Base-by-base conservation (phyloP, 495 filamentous ascomycete genomes). In the Penicillium robsamsonii region DNA sequence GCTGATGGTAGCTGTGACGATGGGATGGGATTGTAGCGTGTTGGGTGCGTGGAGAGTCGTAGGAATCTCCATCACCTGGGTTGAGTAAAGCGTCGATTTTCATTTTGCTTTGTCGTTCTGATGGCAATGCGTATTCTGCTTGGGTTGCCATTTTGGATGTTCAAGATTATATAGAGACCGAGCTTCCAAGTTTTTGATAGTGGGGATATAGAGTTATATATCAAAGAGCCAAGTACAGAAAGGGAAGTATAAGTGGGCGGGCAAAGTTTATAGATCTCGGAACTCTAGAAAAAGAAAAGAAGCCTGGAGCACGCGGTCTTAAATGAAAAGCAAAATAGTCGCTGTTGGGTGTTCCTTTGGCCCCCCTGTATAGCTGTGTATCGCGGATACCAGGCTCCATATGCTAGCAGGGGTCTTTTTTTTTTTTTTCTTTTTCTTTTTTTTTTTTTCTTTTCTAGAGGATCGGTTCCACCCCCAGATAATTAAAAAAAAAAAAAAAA, bases 21-120 rank as follows among this genome's bases (percentile, higher is more conserved):
- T 61, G 53, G 37, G 57, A 43, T 40, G 63, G 35, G 18, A 60
- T 48, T 44, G 62, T 51, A 42, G 61, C 53, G 43, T 58, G 59
- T n/a, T 62, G 53, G 10, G 69, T 61, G 46, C 65, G 68, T 38
- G 67, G 70, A 2, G 67, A 65, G 17, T 48, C 55, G 12, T 55
- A 53, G 22, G 22, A 22, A 24, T 64, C 61, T 29, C 47, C 46
- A 29, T 50, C 56, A 13, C 56, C 56, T 5, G 54, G 72, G 35
- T 76, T 76, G 8, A 76, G 56, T 17, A 76, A 55, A 9, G 70
- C 63, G 53, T 75, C 72, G 53, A 76, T 76, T 35, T 71, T 72
- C 70, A 76, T 76, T 44, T 64, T 65, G 52, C 69, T 71, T 61
- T 68, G 68, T 9, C 69, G 68, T 41, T 60, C 50, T 31, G 68